These are phyloP conservation scores for Penicillium decumbens DNA, from an alignment of 2,329 filamentous ascomycete genomes.

Conservation along the genomic window DNA sequence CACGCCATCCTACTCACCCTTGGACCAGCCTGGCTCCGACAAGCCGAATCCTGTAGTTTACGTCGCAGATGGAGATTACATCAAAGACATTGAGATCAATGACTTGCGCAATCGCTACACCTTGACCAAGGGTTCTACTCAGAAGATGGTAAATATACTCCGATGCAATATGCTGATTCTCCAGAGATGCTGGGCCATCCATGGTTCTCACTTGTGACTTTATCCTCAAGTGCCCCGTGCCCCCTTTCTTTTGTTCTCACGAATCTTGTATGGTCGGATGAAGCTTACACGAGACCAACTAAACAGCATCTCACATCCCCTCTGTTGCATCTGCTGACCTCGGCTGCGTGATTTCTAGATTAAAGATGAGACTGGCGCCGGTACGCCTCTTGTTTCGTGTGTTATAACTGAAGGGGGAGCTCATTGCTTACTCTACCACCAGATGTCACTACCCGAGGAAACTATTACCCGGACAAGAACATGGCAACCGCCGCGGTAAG, in stretches of 20 bases:
- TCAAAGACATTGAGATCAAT: slow-evolving; percentile 98
- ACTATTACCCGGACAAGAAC: slow-evolving; percentile 94
- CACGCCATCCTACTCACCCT: slow-evolving; percentile 52
- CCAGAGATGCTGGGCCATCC: slow-evolving; percentile 35
- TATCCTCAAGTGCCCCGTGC: slow-evolving; percentile 20
- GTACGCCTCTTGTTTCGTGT: slow-evolving; percentile 63
- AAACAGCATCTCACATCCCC: slow-evolving; percentile 55
- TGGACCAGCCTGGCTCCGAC: slow-evolving; percentile 45
- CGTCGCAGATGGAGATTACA: slow-evolving; percentile 92
- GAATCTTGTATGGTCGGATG: slow-evolving; percentile 53
- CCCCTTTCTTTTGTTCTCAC: slow-evolving; percentile 19
- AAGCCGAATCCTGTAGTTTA: slow-evolving; percentile 84
- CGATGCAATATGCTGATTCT: slow-evolving; percentile 63
- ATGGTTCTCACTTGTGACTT: slow-evolving; percentile 26
- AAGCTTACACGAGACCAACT: slow-evolving; percentile 63
- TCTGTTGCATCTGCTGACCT: slow-evolving; percentile 94
- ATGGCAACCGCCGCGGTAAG: slow-evolving; percentile 91
- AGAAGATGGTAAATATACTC: slow-evolving; percentile 99
- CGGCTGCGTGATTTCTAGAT: slow-evolving; percentile 87
- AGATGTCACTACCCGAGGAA: slow-evolving; percentile 99
- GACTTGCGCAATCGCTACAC: slow-evolving; percentile 94
- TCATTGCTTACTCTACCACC: slow-evolving; percentile 58
- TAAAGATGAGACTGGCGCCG: slow-evolving; percentile 98
- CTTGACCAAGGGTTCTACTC: slow-evolving; percentile 92
- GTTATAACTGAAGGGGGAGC: slow-evolving; percentile 49